These are phyloP conservation scores for Ricinus communis DNA, from an alignment of 345 rosid genomes.

Conservation along the genomic window DNA sequence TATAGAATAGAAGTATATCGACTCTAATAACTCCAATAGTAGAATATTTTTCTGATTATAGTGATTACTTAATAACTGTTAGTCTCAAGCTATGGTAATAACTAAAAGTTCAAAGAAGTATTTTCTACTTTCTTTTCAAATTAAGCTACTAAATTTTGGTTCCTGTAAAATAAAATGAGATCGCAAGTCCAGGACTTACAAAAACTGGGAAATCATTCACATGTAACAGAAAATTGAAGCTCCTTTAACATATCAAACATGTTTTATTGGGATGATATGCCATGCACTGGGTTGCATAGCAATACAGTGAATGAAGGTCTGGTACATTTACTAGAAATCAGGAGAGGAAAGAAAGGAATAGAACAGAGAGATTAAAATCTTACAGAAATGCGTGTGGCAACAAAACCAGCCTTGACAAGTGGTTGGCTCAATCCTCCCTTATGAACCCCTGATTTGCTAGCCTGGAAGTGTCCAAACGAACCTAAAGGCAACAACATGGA, in stretches of 20 bases:
- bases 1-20: not conserved
- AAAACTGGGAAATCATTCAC: not conserved
- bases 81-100: not conserved
- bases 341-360: not conserved
- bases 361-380: slow-evolving; percentile 16
- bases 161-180: not conserved
- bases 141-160: not conserved
- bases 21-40: too few relatives aligned
- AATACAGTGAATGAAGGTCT: too few relatives aligned
- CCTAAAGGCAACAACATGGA: slow-evolving; percentile 42
- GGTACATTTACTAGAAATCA: not conserved
- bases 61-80: not conserved
- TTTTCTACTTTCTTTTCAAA: too few relatives aligned
- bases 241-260: not conserved
- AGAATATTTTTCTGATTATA: not conserved
- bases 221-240: not conserved
- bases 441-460: slow-evolving; percentile 91
- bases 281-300: not conserved
- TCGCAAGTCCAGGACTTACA: not conserved
- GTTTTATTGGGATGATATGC: not conserved
- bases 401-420: slow-evolving; percentile 87
- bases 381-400: slow-evolving; percentile 91
- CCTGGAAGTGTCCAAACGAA: slow-evolving; percentile 98
- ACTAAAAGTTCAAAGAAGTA: too few relatives aligned
- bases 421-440: slow-evolving; percentile 77